Evolutionary conservation across 164 flowering plant species (phyloP), one percentile per base, ranked within the genome.

Genomic region (Liquidambar formosana): DNA sequence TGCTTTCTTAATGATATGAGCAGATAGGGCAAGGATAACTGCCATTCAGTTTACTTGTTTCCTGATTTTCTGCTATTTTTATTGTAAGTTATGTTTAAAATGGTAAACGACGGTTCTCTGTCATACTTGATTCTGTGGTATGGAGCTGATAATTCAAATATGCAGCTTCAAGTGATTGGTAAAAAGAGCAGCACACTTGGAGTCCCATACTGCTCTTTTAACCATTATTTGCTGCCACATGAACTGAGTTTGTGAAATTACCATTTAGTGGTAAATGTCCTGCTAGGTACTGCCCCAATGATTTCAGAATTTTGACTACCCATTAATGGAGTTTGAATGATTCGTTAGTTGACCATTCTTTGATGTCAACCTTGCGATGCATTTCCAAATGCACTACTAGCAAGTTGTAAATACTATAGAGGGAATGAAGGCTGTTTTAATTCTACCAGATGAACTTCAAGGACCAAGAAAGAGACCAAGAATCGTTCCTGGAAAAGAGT

Each of bases 381-480:
- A 47, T 57, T 57, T 63, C 22, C 41, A 41, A 22, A 4, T 19
- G 13, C 12, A 0, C n/a, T 45, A 19, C 48, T 28, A 11, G 45
- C 10, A 21, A 21, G 41, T 28, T 44, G n/a, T 27, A 1, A 19
- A 16, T 60, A 44, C 23, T 10, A 49, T 43, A 54, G 14, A 23
- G 22, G 10, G 22, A 54, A 53, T 64, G 43, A 66, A 22, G 26
- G 44, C 62, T 52, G 11, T 57, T 15, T 72, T 47, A 19, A 26
- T 51, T 70, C 26, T 38, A 1, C 28, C 86, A 92, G 97, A 83
- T 83, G 88, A 87, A 70, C 45, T 76, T 70, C 77, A 77, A 68
- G 76, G 79, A 67, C 97, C 96, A 21, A 87, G 25, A 61, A 96
- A 86, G 82, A 86, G 81, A 77, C 97, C 97, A 28, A 86, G 76